Conservation (phyloP, 805 yeast genomes). For the Tetrapisispora namnaoensis region DNA sequence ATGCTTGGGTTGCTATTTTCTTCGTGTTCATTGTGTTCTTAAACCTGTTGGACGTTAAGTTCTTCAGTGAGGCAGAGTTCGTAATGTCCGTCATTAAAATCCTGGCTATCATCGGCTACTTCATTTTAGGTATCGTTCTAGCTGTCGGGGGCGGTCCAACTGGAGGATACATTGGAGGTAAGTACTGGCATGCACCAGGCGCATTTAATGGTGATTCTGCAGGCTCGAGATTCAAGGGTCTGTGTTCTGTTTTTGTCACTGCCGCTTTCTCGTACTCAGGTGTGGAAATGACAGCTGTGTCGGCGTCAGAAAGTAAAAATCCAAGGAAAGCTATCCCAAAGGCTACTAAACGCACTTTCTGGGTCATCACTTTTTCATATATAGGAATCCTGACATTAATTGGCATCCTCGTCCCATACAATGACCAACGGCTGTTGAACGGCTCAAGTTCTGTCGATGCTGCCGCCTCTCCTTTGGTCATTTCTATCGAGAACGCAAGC, state of each 20-base stretch:
- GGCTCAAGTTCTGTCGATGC: slow-evolving; percentile 44
- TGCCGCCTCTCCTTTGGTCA: slow-evolving; percentile 64
- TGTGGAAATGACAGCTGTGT: slow-evolving; percentile 62
- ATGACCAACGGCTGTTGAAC: slow-evolving; percentile 39
- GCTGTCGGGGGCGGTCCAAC: slow-evolving; percentile 39
- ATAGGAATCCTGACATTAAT: slow-evolving; percentile 45
- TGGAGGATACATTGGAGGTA: slow-evolving; percentile 36
- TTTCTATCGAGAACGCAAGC: slow-evolving; percentile 59
- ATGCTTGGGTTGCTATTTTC: slow-evolving; percentile 52
- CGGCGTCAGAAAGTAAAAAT: slow-evolving; percentile 67
- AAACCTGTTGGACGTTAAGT: slow-evolving; percentile 44
- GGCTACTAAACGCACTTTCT: slow-evolving; percentile 74
- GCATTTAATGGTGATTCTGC: slow-evolving; percentile 42
- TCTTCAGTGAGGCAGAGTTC: slow-evolving; percentile 51
- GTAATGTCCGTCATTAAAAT: slow-evolving; percentile 41
- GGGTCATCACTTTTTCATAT: slow-evolving; percentile 70
- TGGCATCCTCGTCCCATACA: slow-evolving; percentile 60
- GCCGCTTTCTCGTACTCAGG: slow-evolving; percentile 65
- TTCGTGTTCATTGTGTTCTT: slow-evolving; percentile 38
- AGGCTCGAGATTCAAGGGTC: slow-evolving; percentile 39
- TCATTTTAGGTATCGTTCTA: slow-evolving; percentile 43
- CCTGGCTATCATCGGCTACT: slow-evolving; percentile 41
- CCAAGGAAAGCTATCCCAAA: slow-evolving; percentile 60
- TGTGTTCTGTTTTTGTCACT: slow-evolving; percentile 44
- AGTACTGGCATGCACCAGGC: slow-evolving; percentile 46